These are phyloP conservation scores for Thuidium tamariscinum DNA, from an alignment of 225 moss, liverwort and hornwort species.

Conservation along the genomic window DNA sequence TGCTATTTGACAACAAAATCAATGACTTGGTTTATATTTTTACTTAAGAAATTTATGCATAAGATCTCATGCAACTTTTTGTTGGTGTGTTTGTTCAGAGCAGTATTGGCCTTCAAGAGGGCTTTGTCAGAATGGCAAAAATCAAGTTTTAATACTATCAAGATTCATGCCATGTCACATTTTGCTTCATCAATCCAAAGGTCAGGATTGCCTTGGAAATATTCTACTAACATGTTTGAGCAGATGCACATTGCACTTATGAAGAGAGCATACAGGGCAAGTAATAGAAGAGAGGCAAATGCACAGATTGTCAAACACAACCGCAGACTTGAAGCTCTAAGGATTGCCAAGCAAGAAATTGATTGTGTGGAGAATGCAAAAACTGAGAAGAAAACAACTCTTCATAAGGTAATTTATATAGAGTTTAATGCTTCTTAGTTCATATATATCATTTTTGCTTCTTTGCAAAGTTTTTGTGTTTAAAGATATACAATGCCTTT, in stretches of 20 bases:
- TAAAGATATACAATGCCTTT: no score
- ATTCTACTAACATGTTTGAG: neutral
- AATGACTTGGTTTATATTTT: no score
- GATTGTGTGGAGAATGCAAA: neutral
- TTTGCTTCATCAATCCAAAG: no score
- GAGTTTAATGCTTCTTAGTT: no score
- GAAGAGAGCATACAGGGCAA: neutral
- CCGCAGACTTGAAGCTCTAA: neutral
- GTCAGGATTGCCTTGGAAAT: neutral
- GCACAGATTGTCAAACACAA: neutral
- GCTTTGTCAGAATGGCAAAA: neutral
- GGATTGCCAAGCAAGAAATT: neutral
- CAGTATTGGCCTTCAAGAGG: neutral
- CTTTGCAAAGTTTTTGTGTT: no score
- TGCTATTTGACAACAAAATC: no score
- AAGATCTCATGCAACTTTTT: no score
- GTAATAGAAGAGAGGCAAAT: neutral
- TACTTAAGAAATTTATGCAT: no score
- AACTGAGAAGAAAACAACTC: neutral
- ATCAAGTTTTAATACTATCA: no score
- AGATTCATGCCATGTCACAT: no score
- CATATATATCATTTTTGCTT: no score
- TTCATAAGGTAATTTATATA: neutral
- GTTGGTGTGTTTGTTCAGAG: no score
- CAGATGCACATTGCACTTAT: neutral